Evolutionary conservation across 2,329 filamentous ascomycete genomes (phyloP), one percentile per base, ranked within the genome.

Genomic region (Ambrosiella cleistominuta): DNA sequence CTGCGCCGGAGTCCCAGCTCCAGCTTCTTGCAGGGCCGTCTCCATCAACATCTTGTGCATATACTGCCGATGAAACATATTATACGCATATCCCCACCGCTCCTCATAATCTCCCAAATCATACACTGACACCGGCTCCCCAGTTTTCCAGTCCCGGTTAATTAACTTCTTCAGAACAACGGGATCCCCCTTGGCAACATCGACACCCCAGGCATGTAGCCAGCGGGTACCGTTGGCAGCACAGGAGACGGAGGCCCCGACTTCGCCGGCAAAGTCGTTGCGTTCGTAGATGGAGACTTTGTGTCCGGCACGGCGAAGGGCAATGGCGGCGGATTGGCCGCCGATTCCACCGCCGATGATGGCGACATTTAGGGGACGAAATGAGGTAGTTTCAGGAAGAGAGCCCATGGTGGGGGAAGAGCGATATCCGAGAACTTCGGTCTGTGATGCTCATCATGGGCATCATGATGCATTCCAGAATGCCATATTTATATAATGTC

Each of bases 181-280:
- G 13, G 47, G 47, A 36, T 51, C 47, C 8, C 47, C 47, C 19
- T 36, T 27, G 19, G 47, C 15, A n/a, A 51, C 19, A 36, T 86
- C 79, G 1, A 72, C 63, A 1, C 70, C 70, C 68, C 69, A 70
- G 1, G 65, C 66, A 1, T 64, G 62, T 8, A 72, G 65, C 39
- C 69, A 65, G 4, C 69, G 66, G 5, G 65, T 62, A 3, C 67
- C 69, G 57, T 72, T 73, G 6, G 70, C 70, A 0, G 68, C 65
- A 2, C 72, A 65, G 42, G 67, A 66, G 45, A 72, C 67, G 50
- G 70, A 70, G 6, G 70, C 70, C 42, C 70, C 70, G 27, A 69
- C 63, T 61, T 72, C 71, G 57, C 69, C 66, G 52, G 66, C 66
- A 59, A 70, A 65, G 2, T 62, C 61, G 0, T 69, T 72, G 15